Percentiles rank a stretch among this genome's conserved stretches.
Evolutionary conservation across 129 eudicot species (phyloP).

Genomic region (Dittrichia graveolens): DNA sequence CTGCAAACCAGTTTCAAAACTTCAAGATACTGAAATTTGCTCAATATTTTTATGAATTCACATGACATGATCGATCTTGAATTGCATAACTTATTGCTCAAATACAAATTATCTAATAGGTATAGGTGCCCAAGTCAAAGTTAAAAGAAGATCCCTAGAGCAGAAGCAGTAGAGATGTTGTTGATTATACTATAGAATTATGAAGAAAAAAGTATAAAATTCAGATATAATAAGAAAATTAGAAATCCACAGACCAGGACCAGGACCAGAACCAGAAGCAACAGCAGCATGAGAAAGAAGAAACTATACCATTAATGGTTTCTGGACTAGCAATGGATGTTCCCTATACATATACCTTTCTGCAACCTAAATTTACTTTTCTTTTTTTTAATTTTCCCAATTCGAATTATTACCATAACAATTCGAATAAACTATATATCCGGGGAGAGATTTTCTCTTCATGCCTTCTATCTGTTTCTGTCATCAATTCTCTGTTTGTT

Average conservation of each 20-base stretch:
- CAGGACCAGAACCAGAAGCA: conserved; percentile 27
- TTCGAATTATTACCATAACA: conserved; percentile 43
- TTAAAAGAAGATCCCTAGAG: too few species aligned
- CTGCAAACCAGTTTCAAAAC: too few species aligned
- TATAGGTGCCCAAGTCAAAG: too few species aligned
- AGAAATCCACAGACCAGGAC: conserved; percentile 40
- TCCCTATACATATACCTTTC: conserved; percentile 56
- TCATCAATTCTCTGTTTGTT: conserved; percentile 27
- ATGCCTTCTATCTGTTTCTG: conserved; percentile 31
- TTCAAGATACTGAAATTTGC: too few species aligned
- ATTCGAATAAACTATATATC: conserved; percentile 36
- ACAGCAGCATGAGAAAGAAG: conserved; percentile 2
- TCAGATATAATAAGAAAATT: conserved; percentile 35
- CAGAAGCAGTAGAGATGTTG: too few species aligned
- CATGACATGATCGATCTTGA: too few species aligned
- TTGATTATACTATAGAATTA: too few species aligned
- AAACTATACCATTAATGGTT: conserved; percentile 26
- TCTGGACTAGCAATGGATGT: conserved; percentile 38
- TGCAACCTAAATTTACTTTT: conserved; percentile 34
- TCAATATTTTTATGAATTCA: too few species aligned
- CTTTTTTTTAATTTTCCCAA: conserved; percentile 24
- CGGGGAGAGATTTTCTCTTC: conserved; percentile 36
- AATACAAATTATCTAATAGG: too few species aligned
- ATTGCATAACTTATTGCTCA: too few species aligned
- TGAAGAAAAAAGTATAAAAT: conserved; percentile 38